Base-by-base conservation (phyloP, 257 asterid species). In the Solanum infundibuliforme region DNA sequence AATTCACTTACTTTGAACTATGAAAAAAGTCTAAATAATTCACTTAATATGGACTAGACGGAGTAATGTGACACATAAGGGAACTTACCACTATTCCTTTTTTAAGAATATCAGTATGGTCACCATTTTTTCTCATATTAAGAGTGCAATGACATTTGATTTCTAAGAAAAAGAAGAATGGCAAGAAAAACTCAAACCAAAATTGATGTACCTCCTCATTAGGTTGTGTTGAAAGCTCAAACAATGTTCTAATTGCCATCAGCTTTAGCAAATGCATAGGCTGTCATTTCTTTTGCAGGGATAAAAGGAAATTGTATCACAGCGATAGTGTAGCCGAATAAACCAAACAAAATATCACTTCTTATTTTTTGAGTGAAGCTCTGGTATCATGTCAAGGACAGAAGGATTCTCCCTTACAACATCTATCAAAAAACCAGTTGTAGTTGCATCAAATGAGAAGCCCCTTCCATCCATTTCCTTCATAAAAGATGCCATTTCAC, bases 391-490 rank as follows among this genome's bases (percentile, higher is more conserved):
- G 29, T 35, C 83, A 74, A 35, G 48, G 48, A 73, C 29, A 3
- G 82, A 35, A 0, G 48, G 82, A 35, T 74, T 74, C 31, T 21
- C 31, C 31, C 31, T 74, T 36, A 20, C 12, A 36, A 1, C n/a
- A 20, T 52, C 3, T 52, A 27, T 8, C 87, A 73, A 10, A 20
- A 73, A 5, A 2, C 0, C 29, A 9, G 48, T 9, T 20, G 82
- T 35, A 34, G 1, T 35, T 35, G 52, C 60, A 52, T 90, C 32
- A 31, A 66, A 18, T 0, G 55, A 13, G 27, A 88, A 90, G 7
- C 84, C 86, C 14, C 60, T 84, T 10, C 69, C 12, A 7, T 3
- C 81, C 89, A 90, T 87, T 87, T 88, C 88, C 32, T 88, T 87
- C 65, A 90, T 32, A 25, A 32, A 68, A 1, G 21, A 6, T 74